Conservation (phyloP, 805 yeast genomes). For the Cyberlindnera saturnus region DNA sequence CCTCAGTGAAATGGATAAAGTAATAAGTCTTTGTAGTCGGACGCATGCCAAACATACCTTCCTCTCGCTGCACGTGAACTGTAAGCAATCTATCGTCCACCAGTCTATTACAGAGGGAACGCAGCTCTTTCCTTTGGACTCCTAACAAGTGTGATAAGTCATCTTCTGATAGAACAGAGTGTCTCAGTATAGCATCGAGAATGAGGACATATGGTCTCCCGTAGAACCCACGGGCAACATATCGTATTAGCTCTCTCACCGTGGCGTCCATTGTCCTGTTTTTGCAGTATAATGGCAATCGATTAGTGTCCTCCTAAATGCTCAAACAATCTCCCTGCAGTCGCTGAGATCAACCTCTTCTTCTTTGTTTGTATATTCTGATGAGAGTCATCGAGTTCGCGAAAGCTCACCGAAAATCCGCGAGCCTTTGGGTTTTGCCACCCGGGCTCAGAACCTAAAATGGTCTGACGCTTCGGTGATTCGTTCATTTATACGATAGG, state of each 20-base stretch:
- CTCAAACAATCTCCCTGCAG: too few relatives aligned
- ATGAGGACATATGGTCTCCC: constrained; percentile 77
- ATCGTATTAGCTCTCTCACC: constrained; percentile 49
- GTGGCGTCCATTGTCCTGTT: constrained; percentile 30
- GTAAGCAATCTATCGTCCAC: constrained; percentile 79
- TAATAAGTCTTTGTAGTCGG: constrained; percentile 74
- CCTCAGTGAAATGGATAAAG: constrained; percentile 84
- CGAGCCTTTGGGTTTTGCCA: too few relatives aligned
- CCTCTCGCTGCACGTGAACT: constrained; percentile 67
- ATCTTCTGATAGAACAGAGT: constrained; percentile 87
- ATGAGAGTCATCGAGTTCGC: too few relatives aligned
- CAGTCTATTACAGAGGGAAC: constrained; percentile 73
- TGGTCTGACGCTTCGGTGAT: too few relatives aligned
- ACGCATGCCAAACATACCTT: constrained; percentile 49
- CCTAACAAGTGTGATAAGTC: constrained; percentile 79
- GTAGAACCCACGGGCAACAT: constrained; percentile 84
- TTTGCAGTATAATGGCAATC: too few relatives aligned
- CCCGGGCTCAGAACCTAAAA: too few relatives aligned
- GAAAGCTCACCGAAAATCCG: too few relatives aligned
- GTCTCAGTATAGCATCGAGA: constrained; percentile 81
- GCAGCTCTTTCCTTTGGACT: constrained; percentile 78
- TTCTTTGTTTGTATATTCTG: too few relatives aligned
- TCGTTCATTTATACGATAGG: too few relatives aligned
- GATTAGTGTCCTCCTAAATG: too few relatives aligned
- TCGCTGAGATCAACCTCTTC: too few relatives aligned